Evolutionary conservation across 2,329 filamentous ascomycete species (phyloP), one percentile per base, ranked within the genome.

Genomic region (Pseudogymnoascus verrucosus): DNA sequence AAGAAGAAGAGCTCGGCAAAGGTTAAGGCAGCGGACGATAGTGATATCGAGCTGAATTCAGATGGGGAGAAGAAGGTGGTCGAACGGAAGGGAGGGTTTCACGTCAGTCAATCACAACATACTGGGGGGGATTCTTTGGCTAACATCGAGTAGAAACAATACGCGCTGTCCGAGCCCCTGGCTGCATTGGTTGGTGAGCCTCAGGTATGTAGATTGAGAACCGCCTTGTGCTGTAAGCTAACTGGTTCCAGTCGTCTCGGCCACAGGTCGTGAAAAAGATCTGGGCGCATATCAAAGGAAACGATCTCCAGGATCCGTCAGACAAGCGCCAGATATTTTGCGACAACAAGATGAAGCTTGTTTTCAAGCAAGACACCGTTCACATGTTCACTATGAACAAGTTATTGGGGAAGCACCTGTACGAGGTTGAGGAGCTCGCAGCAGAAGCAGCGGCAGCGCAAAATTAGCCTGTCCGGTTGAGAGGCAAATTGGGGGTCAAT

Each of bases 361-460:
- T 99, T 6, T 99, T 99, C 79, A 96, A 96, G 76, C 84, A 89
- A 72, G 86, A 92, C 71, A 90, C 85, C 71, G 89, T 99, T 60
- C 91, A 98, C 77, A 99, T 99, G 95, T 99, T 99, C 76, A 93
- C 91, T 69, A 98, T 99, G 93, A 98, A 96, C 80, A 97, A 97
- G 80, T 85, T 96, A 14, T 85, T 98, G 10, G 91, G 90, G 67
- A 88, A 89, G 74, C 93, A 98, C 72, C 81, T 98, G 40, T 97
- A 96, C 73, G 90, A 89, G 2, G 82, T 90, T 59, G 91, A 93
- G 62, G 91, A 95, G 74, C 64, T 66, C 67, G 71, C 10, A 71
- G 72, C 61, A 71, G 74, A 19, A 73, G 75, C 39, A 31, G 51
- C 51, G 19, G 10, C n/a, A 57, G 47, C 51, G 12, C 51, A 57